Base-by-base conservation (phyloP, 306 rosid genomes). In the Ormosia semicastrata region DNA sequence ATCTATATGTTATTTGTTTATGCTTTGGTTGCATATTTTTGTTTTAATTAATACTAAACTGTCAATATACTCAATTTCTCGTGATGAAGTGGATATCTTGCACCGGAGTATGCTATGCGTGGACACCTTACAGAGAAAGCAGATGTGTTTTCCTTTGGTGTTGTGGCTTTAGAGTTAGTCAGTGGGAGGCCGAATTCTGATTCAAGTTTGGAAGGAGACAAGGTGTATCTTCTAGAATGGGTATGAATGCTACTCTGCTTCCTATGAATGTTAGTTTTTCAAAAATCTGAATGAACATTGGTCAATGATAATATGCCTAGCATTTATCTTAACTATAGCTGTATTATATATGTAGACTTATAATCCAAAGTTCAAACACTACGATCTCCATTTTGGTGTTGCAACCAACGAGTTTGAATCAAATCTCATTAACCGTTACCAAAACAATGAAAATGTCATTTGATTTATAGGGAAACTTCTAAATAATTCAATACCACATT, bases 31-130 rank as follows among this genome's bases (percentile, higher is more conserved):
- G 12, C 3, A 41, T 40, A 62, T 52, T 36, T 60, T 18, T 83
- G 32, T 75, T 59, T 66, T 44, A 60, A 64, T 64, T 7, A 18
- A 77, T 11, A 24, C 8, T 79, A 66, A 82, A 47, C 10, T 52
- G 5, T 73, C 3, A 12, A 40, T 78, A 33, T 46, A 17, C 8
- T 68, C 14, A 57, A 53, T 82, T 66, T 30, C 34, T 78, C 14
- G 5, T 58, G 50, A 36, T 91, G 71, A 50, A 94, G 97, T 43
- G 98, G 97, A 60, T 94, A 92, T 82, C 94, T 92, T 86, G 96
- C 94, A 69, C 97, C 94, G n/a, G 94, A 92, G 66, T 94, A 89
- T 64, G 97, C 98, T 72, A 86, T 94, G 97, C 90, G 91, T 33
- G 97, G 98, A 62, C 93, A 88, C 87, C 91, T 92, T 8, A 94